These are phyloP conservation scores for Herpetomonas samuelpessoai DNA, from an alignment of 208 protist genomes.

Conservation along the genomic window DNA sequence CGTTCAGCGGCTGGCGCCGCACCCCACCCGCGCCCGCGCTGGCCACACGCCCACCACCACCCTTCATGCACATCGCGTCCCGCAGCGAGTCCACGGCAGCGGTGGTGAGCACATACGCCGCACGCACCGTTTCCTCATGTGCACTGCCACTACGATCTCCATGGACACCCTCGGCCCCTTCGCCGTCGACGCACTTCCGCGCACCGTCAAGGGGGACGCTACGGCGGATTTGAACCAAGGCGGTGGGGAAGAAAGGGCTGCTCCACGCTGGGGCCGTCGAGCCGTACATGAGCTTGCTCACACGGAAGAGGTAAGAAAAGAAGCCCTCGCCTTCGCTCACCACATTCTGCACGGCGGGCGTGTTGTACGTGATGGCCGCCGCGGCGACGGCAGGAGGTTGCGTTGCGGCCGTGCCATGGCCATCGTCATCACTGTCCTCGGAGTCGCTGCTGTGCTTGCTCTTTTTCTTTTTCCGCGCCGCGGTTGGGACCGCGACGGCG, in stretches of 20 bases:
- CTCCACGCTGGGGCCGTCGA: slow-evolving; percentile 43
- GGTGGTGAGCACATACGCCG: slow-evolving; percentile 19
- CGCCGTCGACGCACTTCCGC: too few relatives aligned
- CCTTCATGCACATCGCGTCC: slow-evolving; percentile 37
- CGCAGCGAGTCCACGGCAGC: slow-evolving; percentile 28
- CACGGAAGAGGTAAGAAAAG: slow-evolving; percentile 31
- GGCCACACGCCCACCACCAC: slow-evolving; percentile 21
- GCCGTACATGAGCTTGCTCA: slow-evolving; percentile 49
- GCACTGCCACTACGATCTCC: too few relatives aligned
- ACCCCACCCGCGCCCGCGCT: slow-evolving; percentile 7
- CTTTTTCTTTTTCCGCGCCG: too few relatives aligned
- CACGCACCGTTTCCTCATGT: too few relatives aligned
- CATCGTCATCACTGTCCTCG: too few relatives aligned
- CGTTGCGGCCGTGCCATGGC: too few relatives aligned
- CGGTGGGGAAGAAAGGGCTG: slow-evolving; percentile 56
- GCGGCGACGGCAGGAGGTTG: slow-evolving; percentile 25
- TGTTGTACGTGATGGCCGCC: slow-evolving; percentile 53
- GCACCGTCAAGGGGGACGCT: too few relatives aligned
- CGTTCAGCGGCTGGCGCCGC: slow-evolving; percentile 40
- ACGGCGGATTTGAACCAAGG: slow-evolving; percentile 23
- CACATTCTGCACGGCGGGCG: slow-evolving; percentile 57
- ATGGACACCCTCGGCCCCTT: too few relatives aligned
- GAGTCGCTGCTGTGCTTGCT: too few relatives aligned
- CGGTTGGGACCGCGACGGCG: neutral
- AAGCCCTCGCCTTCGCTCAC: slow-evolving; percentile 25